A percentile compares a stretch with the other conserved stretches of the same genome.
Conservation (phyloP, 768 basidiomycete genomes). For the Guyanaporus albipodus region DNA sequence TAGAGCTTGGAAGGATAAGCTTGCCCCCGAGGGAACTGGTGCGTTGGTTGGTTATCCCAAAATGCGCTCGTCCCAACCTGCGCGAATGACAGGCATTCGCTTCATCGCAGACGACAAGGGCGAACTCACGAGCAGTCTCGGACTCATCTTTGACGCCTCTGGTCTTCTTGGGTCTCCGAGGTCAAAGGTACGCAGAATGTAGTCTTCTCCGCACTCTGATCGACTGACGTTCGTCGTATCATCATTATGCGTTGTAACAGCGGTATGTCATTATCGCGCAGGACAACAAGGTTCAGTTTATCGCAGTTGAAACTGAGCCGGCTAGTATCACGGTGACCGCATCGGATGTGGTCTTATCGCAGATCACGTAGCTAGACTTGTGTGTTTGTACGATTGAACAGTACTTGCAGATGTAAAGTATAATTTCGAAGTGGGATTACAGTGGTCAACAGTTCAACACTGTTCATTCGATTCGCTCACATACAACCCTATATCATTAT, state of each 20-base stretch:
- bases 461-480: too few relatives aligned
- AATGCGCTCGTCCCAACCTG: not conserved
- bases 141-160: constrained; percentile 60
- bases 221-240: not conserved
- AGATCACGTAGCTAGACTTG: constrained; percentile 21
- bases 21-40: constrained; percentile 58
- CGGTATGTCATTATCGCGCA: constrained; percentile 58
- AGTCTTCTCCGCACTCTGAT: not conserved
- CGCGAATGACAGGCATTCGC: constrained; percentile 38
- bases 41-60: constrained; percentile 11
- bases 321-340: constrained; percentile 48
- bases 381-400: too few relatives aligned
- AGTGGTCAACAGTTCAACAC: too few relatives aligned
- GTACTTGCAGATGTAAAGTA: too few relatives aligned
- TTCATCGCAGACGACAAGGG: constrained; percentile 72
- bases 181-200: constrained; percentile 45
- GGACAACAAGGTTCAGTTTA: constrained; percentile 49
- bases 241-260: constrained; percentile 31
- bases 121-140: constrained; percentile 48
- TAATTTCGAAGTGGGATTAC: too few relatives aligned
- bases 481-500: too few relatives aligned
- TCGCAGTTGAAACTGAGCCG: constrained; percentile 51
- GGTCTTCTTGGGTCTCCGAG: constrained; percentile 62
- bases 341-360: constrained; percentile 43
- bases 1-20: constrained; percentile 65